phyloP scores from a whole-genome alignment of 2,329 filamentous ascomycete species.

The Xenosphaeropsis pyriputrescens region DNA sequence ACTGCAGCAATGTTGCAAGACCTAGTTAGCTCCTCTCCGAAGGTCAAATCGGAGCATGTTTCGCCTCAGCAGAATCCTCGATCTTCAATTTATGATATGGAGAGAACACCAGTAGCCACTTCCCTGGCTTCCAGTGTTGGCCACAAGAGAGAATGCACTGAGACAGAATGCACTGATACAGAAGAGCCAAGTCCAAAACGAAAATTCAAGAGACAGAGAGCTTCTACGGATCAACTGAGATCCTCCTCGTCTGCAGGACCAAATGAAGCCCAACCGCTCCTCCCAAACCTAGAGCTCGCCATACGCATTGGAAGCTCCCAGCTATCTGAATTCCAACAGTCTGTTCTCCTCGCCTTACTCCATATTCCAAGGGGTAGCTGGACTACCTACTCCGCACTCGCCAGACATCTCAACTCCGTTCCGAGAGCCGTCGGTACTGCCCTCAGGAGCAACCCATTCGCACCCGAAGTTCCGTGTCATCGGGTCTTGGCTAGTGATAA shows the following conservation, averaged over 20 bases:
- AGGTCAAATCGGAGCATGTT: too few relatives aligned
- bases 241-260: not conserved
- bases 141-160: too few relatives aligned
- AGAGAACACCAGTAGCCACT: too few relatives aligned
- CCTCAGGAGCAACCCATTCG: slow-evolving; percentile 66
- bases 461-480: slow-evolving; percentile 70
- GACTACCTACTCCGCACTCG: slow-evolving; percentile 64
- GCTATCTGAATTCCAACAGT: slow-evolving; percentile 40
- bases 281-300: not conserved
- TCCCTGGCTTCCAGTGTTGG: too few relatives aligned
- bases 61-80: too few relatives aligned
- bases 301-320: slow-evolving; percentile 2
- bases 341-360: slow-evolving; percentile 57
- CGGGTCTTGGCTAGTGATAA: slow-evolving; percentile 63
- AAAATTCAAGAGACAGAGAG: too few relatives aligned
- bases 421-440: slow-evolving; percentile 68
- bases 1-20: too few relatives aligned
- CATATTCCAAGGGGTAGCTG: slow-evolving; percentile 64
- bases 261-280: not conserved
- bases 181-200: too few relatives aligned
- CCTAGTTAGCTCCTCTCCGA: too few relatives aligned
- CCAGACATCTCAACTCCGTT: slow-evolving; percentile 52
- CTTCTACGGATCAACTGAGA: not conserved
- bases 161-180: too few relatives aligned
- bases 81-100: too few relatives aligned